Percentiles rank a stretch among this genome's conserved stretches.
Evolutionary conservation across 495 filamentous ascomycete species (phyloP).

Genomic region (Annulohypoxylon stygium): DNA sequence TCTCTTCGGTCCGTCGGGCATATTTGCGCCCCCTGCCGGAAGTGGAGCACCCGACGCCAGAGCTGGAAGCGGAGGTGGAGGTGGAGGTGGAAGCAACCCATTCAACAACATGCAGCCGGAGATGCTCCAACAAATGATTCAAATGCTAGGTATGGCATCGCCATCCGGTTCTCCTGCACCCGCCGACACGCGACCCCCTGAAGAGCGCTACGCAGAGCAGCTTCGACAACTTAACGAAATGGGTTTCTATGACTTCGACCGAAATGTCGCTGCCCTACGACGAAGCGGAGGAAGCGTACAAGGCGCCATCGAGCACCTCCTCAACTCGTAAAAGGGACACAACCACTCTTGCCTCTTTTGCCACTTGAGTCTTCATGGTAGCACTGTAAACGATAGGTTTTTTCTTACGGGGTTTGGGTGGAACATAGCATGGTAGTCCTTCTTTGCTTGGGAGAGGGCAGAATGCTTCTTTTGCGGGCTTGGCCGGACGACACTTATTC

Average conservation of each 20-base stretch:
- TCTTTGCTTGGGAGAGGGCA: constrained; percentile 5
- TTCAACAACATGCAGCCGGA: constrained; percentile 51
- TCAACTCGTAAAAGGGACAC: constrained; percentile 52
- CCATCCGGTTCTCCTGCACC: constrained; percentile 64
- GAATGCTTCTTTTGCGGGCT: not conserved
- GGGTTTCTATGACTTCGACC: constrained; percentile 97
- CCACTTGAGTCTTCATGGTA: not conserved
- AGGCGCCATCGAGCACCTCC: constrained; percentile 87
- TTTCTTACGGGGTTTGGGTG: constrained; percentile 12
- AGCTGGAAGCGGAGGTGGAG: constrained; percentile 27
- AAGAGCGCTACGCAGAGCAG: constrained; percentile 92
- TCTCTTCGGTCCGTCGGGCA: constrained; percentile 52
- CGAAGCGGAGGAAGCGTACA: constrained; percentile 94
- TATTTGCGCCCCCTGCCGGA: constrained; percentile 1
- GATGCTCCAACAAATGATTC: constrained; percentile 62
- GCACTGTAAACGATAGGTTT: constrained; percentile 7
- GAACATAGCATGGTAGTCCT: constrained; percentile 11
- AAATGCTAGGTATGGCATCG: constrained; percentile 50
- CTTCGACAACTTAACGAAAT: constrained; percentile 96
- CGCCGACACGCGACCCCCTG: constrained; percentile 85
- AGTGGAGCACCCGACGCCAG: not conserved
- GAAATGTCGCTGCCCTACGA: constrained; percentile 90
- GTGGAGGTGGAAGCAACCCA: constrained; percentile 35
- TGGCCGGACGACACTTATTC: constrained; percentile 12
- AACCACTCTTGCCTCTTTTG: not conserved